phyloP scores from a whole-genome alignment of 208 protist genomes.

The Trypanosoma cruzi region DNA sequence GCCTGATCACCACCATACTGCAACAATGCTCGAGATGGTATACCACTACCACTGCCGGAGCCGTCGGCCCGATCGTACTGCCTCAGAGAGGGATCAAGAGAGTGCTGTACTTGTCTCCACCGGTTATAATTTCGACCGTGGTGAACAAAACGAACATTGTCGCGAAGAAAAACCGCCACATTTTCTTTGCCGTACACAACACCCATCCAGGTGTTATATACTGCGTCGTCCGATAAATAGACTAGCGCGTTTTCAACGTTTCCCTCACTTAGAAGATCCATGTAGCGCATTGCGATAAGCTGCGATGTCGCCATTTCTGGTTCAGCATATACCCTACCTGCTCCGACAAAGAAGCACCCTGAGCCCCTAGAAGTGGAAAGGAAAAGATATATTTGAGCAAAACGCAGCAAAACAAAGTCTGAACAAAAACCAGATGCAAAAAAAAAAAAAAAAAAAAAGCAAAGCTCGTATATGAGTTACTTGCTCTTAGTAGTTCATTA shows the following conservation, averaged over 20 bases:
- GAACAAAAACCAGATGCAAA: no score
- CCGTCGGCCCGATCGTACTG: neutral
- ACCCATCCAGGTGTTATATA: constrained; percentile 83
- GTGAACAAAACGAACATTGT: constrained; percentile 80
- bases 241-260: constrained; percentile 55
- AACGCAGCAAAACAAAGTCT: constrained; percentile 8
- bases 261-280: constrained; percentile 54
- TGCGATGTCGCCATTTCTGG: constrained; percentile 50
- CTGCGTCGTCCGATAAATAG: constrained; percentile 71
- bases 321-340: neutral
- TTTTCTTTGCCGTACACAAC: constrained; percentile 77
- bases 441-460: neutral
- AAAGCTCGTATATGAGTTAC: no score
- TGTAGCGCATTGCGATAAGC: constrained; percentile 63
- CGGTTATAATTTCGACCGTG: constrained; percentile 54
- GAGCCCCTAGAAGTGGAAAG: constrained; percentile 5
- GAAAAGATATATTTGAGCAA: constrained; percentile 10
- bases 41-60: neutral
- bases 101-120: constrained; percentile 80
- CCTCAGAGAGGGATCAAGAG: constrained; percentile 37
- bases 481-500: no score
- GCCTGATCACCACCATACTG: constrained; percentile 8
- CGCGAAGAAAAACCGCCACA: constrained; percentile 71
- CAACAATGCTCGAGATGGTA: neutral
- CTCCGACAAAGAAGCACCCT: neutral